phyloP scores from a whole-genome alignment of 768 basidiomycete genomes.

The Hygrocybe punicea region DNA sequence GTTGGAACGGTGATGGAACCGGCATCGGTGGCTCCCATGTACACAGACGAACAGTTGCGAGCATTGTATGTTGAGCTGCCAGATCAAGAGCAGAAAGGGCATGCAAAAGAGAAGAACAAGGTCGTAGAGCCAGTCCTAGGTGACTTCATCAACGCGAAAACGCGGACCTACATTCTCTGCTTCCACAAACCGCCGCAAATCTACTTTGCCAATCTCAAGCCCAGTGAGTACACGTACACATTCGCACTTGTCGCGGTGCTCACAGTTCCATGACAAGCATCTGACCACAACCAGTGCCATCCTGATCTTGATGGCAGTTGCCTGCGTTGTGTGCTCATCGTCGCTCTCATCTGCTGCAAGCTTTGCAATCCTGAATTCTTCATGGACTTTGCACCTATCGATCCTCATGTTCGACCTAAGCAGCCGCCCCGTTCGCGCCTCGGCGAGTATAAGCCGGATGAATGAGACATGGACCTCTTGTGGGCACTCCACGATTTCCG shows the following conservation, averaged over 20 bases:
- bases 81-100: background rate
- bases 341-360: background rate
- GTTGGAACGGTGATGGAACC: background rate
- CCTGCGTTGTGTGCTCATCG: background rate
- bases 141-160: background rate
- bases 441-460: background rate
- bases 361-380: background rate
- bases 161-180: background rate
- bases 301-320: background rate
- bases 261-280: background rate
- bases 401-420: background rate
- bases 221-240: background rate
- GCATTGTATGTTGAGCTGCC: background rate
- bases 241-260: background rate
- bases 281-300: background rate
- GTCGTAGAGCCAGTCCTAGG: background rate
- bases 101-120: background rate
- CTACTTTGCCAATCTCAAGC: background rate
- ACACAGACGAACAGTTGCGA: background rate
- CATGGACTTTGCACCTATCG: background rate
- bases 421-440: background rate
- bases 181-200: background rate
- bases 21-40: background rate
- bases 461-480: background rate
- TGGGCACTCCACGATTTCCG: background rate